phyloP scores from a whole-genome alignment of 768 basidiomycete species.

The Lactarius sanguifluus region DNA sequence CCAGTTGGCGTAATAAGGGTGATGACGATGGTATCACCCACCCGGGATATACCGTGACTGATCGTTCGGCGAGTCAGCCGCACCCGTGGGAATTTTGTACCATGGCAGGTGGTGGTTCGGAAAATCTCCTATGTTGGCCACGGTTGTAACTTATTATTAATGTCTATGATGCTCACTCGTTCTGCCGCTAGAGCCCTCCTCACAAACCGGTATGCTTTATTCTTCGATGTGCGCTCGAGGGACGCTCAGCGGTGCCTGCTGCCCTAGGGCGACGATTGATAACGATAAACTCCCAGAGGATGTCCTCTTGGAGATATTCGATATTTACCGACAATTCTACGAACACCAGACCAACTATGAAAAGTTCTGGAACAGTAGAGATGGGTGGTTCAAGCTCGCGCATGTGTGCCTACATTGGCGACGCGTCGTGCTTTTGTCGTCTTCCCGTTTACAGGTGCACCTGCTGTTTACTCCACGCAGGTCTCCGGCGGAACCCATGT shows the following conservation, averaged over 20 bases:
- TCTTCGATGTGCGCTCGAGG: not conserved
- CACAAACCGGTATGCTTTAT: not conserved
- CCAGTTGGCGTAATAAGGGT: no score
- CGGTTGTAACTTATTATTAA: no score
- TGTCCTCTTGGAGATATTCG: constrained; percentile 13
- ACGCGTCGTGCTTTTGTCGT: not conserved
- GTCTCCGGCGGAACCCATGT: not conserved
- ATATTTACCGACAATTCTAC: not conserved
- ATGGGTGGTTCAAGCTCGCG: constrained; percentile 5
- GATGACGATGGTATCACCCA: no score
- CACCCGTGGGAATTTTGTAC: no score
- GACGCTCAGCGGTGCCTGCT: not conserved
- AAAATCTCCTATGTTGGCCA: no score
- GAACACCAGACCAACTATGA: not conserved
- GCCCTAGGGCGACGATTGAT: not conserved
- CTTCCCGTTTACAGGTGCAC: not conserved
- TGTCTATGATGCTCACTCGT: not conserved
- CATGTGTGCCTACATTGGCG: constrained; percentile 19
- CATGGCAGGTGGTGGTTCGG: no score
- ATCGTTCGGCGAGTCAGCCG: no score
- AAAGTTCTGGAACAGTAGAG: not conserved
- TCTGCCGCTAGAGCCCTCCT: not conserved
- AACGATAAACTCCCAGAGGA: not conserved
- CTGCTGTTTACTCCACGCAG: not conserved
- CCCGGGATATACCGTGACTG: no score